These are phyloP conservation scores for Vigna angularis DNA, from an alignment of 306 rosid genomes.

Conservation along the genomic window DNA sequence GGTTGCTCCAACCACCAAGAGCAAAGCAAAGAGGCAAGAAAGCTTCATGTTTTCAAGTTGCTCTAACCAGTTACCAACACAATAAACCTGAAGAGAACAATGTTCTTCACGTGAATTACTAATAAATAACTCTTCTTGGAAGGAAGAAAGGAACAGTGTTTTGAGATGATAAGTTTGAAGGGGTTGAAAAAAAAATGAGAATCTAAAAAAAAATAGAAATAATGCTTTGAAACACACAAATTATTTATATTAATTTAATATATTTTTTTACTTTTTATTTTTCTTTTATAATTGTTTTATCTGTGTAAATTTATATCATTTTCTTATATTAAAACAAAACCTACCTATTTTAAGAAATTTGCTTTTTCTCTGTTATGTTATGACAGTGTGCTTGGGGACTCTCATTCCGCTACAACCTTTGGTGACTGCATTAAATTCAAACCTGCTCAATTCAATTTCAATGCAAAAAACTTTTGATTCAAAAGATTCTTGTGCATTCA, in stretches of 20 bases:
- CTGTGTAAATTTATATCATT: too few species aligned
- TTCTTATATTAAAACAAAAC: not conserved
- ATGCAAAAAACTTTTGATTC: too few species aligned
- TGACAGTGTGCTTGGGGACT: too few species aligned
- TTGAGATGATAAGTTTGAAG: constrained; percentile 30
- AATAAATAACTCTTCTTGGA: not conserved
- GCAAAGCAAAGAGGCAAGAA: constrained; percentile 58
- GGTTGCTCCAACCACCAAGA: constrained; percentile 48
- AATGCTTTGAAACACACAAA: too few species aligned
- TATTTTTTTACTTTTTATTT: too few species aligned
- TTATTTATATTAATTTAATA: too few species aligned
- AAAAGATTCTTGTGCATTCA: too few species aligned
- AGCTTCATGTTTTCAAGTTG: constrained; percentile 58
- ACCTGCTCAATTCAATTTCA: too few species aligned
- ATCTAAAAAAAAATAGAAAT: not conserved
- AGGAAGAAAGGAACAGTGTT: constrained; percentile 18
- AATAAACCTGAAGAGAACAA: constrained; percentile 8
- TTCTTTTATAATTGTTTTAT: too few species aligned
- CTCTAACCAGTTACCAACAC: not conserved
- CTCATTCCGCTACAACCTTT: too few species aligned
- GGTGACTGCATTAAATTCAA: too few species aligned
- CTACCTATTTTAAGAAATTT: not conserved
- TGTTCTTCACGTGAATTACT: not conserved
- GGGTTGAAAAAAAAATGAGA: constrained; percentile 21
- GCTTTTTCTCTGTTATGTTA: too few species aligned